A percentile compares a stretch with the other conserved stretches of the same genome.
Evolutionary conservation across 768 basidiomycete genomes (phyloP).

Genomic region (Pleurotus platypus): DNA sequence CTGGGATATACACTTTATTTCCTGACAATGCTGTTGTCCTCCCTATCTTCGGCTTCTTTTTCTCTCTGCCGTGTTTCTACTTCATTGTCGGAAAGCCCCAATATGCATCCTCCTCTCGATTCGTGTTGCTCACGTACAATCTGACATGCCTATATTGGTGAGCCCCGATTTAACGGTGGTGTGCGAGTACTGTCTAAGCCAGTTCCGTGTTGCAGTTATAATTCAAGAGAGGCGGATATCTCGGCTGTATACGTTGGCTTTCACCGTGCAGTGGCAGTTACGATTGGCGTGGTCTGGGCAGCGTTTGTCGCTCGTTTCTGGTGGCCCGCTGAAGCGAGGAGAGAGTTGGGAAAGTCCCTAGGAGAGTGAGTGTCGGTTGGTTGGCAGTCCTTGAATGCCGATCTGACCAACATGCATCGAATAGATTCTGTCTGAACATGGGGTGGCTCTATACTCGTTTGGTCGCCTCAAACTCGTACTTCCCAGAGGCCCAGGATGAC

Average conservation of each 20-base stretch:
- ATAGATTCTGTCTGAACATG: conserved; percentile 86
- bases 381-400: not conserved
- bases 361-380: conserved; percentile 61
- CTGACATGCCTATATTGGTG: conserved; percentile 74
- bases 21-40: conserved; percentile 73
- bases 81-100: conserved; percentile 77
- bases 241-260: conserved; percentile 69
- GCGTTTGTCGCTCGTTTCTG: conserved; percentile 83
- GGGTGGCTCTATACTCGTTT: conserved; percentile 94
- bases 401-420: not conserved
- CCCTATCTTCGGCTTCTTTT: conserved; percentile 82
- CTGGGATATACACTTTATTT: conserved; percentile 67
- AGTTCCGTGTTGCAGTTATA: conserved; percentile 53
- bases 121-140: conserved; percentile 86
- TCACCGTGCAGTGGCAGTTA: conserved; percentile 78
- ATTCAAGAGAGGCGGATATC: conserved; percentile 59
- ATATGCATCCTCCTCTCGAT: conserved; percentile 72
- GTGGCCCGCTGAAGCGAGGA: conserved; percentile 94
- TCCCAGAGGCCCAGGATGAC: conserved; percentile 39
- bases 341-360: conserved; percentile 79
- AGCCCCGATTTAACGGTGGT: conserved; percentile 17
- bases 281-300: conserved; percentile 85
- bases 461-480: conserved; percentile 81
- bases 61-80: conserved; percentile 93
- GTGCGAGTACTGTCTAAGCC: not conserved